Conservation (phyloP, 768 basidiomycete genomes). For the Cystobasidiopsis lactophilus region DNA sequence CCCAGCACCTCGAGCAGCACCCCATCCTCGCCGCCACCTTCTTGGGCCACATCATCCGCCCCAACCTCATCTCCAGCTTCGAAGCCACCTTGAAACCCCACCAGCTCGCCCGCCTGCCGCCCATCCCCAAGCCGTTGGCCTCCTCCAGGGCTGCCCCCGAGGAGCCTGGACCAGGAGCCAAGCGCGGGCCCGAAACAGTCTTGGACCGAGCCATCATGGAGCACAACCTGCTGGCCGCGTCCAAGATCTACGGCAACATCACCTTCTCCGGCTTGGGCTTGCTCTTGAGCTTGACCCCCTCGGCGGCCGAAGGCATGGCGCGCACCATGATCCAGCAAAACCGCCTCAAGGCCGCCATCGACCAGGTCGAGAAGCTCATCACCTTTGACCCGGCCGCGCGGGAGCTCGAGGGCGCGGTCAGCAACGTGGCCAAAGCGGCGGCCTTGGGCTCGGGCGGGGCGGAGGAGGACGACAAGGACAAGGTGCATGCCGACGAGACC, state of each 20-base stretch:
- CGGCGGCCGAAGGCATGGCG: constrained; percentile 90
- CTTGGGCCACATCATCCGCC: constrained; percentile 83
- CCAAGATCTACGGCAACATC: constrained; percentile 94
- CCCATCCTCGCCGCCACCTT: constrained; percentile 96
- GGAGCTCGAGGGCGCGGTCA: constrained; percentile 55
- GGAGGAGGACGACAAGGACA: constrained; percentile 50
- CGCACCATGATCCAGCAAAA: constrained; percentile 97
- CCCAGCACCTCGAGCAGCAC: constrained; percentile 51
- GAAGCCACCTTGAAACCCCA: constrained; percentile 69
- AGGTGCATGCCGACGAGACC: constrained; percentile 52
- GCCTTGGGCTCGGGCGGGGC: constrained; percentile 27
- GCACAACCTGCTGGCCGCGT: constrained; percentile 89
- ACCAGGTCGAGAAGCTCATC: constrained; percentile 84
- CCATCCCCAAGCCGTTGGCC: constrained; percentile 51
- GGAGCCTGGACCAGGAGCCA: constrained; percentile 13
- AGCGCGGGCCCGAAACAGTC: constrained; percentile 69
- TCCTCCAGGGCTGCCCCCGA: constrained; percentile 34
- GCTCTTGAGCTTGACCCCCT: constrained; percentile 66
- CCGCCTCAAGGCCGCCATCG: constrained; percentile 73
- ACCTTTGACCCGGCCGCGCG: constrained; percentile 58
- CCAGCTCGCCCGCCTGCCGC: constrained; percentile 76
- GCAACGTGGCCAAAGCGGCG: constrained; percentile 16
- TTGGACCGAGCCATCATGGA: constrained; percentile 96
- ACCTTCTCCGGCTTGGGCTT: constrained; percentile 83
- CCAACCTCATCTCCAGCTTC: constrained; percentile 72